Conservation (phyloP, 2,329 filamentous ascomycete genomes). For the Podosphaera fusca region DNA sequence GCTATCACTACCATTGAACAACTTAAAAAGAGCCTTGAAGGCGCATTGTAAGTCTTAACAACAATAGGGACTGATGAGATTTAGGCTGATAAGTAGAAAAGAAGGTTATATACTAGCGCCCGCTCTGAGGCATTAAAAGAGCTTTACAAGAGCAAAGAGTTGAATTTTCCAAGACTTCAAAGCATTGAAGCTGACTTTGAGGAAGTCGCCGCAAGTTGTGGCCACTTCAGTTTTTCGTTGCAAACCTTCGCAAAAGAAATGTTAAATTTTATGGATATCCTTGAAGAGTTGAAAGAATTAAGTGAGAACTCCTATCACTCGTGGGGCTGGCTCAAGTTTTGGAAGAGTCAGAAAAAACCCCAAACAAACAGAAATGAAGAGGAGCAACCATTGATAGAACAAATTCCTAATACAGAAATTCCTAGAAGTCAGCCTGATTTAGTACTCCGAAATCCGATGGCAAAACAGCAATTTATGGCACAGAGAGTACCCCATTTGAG, state of each 20-base stretch:
- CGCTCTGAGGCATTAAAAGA: conserved; percentile 53
- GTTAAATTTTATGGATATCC: conserved; percentile 54
- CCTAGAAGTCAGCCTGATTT: conserved; percentile 11
- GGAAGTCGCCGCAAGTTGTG: conserved; percentile 91
- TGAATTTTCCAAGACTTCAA: conserved; percentile 42
- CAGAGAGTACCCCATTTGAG: conserved; percentile 3
- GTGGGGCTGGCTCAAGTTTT: conserved; percentile 77
- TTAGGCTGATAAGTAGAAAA: conserved; percentile 2
- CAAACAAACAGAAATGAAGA: conserved; percentile 8
- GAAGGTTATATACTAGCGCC: conserved; percentile 49
- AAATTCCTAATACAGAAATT: conserved; percentile 7
- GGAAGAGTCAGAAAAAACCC: conserved; percentile 24
- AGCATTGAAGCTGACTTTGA: conserved; percentile 82
- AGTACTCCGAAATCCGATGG: conserved; percentile 6
- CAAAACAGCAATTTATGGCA: conserved; percentile 2
- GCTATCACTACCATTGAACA: conserved; percentile 55
- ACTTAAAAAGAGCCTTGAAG: conserved; percentile 55
- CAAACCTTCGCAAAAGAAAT: conserved; percentile 82
- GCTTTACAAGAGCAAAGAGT: conserved; percentile 59
- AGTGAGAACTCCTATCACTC: conserved; percentile 37
- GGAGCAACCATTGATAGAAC: conserved; percentile 12
- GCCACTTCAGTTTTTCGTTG: conserved; percentile 83
- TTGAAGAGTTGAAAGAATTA: conserved; percentile 63
- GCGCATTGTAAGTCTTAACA: conserved; percentile 34
- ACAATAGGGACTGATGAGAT: background rate